Conservation (phyloP, 345 rosid genomes). For the Pistacia integerrima region DNA sequence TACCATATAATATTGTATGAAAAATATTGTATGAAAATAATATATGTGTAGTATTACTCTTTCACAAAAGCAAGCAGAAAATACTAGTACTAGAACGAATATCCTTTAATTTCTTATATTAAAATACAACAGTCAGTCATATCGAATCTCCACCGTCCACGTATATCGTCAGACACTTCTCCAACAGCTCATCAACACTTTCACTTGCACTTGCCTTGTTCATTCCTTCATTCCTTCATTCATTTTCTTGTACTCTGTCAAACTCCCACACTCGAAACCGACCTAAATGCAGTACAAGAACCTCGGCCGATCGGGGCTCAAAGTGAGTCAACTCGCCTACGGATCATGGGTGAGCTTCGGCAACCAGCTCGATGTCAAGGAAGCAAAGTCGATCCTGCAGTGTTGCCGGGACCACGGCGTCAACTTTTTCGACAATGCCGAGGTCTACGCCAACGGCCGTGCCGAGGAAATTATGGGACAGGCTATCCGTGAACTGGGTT, state of each 20-base stretch:
- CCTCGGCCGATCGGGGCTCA: conserved; percentile 85
- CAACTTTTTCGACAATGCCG: conserved; percentile 99
- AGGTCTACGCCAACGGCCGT: conserved; percentile 94
- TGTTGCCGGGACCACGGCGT: conserved; percentile 93
- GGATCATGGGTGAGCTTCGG: conserved; percentile 99
- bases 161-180: not conserved
- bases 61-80: too few relatives aligned
- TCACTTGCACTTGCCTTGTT: not conserved
- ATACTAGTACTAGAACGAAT: too few relatives aligned
- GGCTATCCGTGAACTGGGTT: conserved; percentile 94
- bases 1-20: too few relatives aligned
- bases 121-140: not conserved
- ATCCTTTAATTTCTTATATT: too few relatives aligned
- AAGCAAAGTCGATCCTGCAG: conserved; percentile 86
- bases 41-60: too few relatives aligned
- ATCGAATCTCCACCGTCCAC: not conserved
- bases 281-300: conserved; percentile 85
- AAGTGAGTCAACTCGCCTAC: conserved; percentile 87
- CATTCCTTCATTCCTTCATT: too few relatives aligned
- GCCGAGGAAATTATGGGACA: conserved; percentile 99
- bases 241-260: not conserved
- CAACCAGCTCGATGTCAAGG: conserved; percentile 95
- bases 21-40: too few relatives aligned
- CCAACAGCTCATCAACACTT: not conserved
- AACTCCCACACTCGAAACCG: not conserved